Base-by-base conservation (phyloP, 2,329 filamentous ascomycete species). In the Penicillium sp. region DNA sequence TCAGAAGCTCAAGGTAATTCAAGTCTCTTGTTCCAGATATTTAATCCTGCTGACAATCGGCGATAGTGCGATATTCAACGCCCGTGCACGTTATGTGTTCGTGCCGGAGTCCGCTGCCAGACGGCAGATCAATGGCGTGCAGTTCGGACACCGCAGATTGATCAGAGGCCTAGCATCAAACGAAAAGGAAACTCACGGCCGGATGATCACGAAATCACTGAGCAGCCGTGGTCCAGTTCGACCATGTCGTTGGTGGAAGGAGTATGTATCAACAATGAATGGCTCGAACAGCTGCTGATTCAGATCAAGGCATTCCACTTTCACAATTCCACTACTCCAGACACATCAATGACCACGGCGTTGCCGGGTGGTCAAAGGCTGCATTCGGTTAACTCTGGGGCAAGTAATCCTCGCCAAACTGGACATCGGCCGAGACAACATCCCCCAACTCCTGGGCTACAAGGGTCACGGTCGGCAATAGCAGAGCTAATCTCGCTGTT, bases 21-120 rank as follows among this genome's bases (percentile, higher is more conserved):
- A 8, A 18, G 16, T 16, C 22, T n/a, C 18, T 33, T 30, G 28
- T 10, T 8, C 16, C 13, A 22, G n/a, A 22, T 13, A 27, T 7
- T 7, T 27, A 5, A 7, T 8, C 20, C 7, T 31, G 20, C 46
- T 48, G 20, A 48, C 46, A 28, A 22, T 22, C 20, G 20, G 20
- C 14, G 30, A 6, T 38, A 67, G 65, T 67, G 65, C 48, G 65
- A 67, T 39, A 54, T 63, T 24, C 46, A 65, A 24, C 65, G 68
- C 2, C 69, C 69, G 9, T 71, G 68, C 46, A 69, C 65, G 0
- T 39, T 71, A 14, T 71, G 69, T 22, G 22, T 53, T 9, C 57
- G 64, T 28, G 61, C 66, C 2, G 58, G 60, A 5, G 51, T 60
- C 11, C 48, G 56, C 4, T 70, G 67, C 35, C 30, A 53, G 36